Percentiles rank a stretch among this genome's conserved stretches.
Evolutionary conservation across 495 filamentous ascomycete genomes (phyloP).

Genomic region (Penicillium turbatum): DNA sequence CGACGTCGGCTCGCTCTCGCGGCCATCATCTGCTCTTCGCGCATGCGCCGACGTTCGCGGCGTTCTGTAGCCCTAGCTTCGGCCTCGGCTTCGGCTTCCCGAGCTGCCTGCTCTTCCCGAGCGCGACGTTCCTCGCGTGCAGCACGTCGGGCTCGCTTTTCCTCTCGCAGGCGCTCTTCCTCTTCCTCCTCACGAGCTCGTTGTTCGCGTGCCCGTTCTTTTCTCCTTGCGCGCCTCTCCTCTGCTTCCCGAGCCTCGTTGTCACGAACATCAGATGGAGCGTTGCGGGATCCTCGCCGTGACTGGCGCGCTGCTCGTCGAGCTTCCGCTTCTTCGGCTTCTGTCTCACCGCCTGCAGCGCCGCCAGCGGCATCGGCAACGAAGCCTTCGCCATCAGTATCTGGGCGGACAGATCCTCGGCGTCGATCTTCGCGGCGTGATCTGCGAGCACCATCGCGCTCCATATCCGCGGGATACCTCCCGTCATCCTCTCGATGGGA

Average conservation of each 20-base stretch:
- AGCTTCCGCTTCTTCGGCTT: constrained; percentile 51
- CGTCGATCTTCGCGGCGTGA: constrained; percentile 42
- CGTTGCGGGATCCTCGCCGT: constrained; percentile 37
- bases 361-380: constrained; percentile 36
- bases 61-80: constrained; percentile 41
- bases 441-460: constrained; percentile 42
- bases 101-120: constrained; percentile 46
- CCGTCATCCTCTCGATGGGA: constrained; percentile 38
- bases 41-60: constrained; percentile 37
- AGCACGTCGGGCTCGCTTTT: constrained; percentile 42
- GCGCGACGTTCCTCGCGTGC: constrained; percentile 47
- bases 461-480: constrained; percentile 34
- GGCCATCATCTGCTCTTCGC: constrained; percentile 37
- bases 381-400: constrained; percentile 43
- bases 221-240: constrained; percentile 38
- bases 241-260: constrained; percentile 40
- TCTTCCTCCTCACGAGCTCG: constrained; percentile 47
- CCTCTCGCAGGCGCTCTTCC: constrained; percentile 42
- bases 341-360: constrained; percentile 32
- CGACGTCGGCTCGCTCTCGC: constrained; percentile 33
- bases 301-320: constrained; percentile 48
- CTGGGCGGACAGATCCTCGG: constrained; percentile 37
- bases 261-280: constrained; percentile 28
- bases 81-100: constrained; percentile 33
- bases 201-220: constrained; percentile 39